phyloP scores from a whole-genome alignment of 2,329 filamentous ascomycete species.

The Chrysoporthe austroafricana region DNA sequence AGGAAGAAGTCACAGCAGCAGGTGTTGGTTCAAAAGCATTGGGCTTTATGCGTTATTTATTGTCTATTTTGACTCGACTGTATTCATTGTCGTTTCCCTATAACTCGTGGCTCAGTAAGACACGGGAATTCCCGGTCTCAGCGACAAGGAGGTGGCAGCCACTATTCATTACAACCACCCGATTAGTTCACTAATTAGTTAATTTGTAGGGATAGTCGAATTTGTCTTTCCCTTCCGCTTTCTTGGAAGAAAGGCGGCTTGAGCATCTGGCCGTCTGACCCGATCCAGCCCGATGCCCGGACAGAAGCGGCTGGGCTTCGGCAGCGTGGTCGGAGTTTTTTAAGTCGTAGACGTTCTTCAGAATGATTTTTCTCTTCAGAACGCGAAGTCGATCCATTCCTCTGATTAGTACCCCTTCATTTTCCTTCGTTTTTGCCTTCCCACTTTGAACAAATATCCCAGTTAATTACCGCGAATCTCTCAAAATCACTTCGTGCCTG shows the following conservation, averaged over 20 bases:
- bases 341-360: background rate
- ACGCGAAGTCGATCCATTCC: background rate
- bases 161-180: too few species aligned
- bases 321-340: background rate
- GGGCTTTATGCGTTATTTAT: background rate
- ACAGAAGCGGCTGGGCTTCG: background rate
- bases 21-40: background rate
- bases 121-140: background rate
- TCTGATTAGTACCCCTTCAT: background rate
- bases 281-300: background rate
- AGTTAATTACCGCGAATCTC: too few species aligned
- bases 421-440: too few species aligned
- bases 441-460: too few species aligned
- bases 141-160: too few species aligned
- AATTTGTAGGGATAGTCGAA: too few species aligned
- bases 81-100: background rate
- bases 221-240: too few species aligned
- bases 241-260: background rate
- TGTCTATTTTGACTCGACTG: too few species aligned
- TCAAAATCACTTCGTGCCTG: too few species aligned
- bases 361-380: background rate
- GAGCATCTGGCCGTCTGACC: constrained; percentile 8
- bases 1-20: background rate
- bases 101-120: background rate
- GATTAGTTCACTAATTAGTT: background rate